These are phyloP conservation scores for Perkinsela sp. DNA, from an alignment of 208 protist species.

Conservation along the genomic window DNA sequence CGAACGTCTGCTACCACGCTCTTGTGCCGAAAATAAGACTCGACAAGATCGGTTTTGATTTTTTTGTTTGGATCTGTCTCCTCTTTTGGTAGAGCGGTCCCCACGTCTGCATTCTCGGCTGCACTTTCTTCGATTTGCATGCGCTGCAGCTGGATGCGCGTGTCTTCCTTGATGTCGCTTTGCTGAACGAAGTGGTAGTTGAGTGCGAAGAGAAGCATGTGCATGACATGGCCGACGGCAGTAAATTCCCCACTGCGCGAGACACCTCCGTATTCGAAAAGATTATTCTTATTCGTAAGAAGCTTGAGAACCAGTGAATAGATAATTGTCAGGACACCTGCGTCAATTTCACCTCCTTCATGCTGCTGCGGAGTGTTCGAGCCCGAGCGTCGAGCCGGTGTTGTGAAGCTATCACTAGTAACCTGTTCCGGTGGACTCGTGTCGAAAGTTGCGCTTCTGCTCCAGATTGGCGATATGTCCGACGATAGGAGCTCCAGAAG, in stretches of 20 bases:
- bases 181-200: not conserved
- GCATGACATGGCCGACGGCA: not conserved
- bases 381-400: too few species aligned
- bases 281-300: not conserved
- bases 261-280: not conserved
- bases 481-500: not conserved
- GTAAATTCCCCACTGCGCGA: not conserved
- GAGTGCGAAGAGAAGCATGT: not conserved
- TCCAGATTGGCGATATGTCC: not conserved
- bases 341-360: not conserved
- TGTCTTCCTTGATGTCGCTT: not conserved
- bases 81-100: not conserved
- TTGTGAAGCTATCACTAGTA: too few species aligned
- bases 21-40: not conserved
- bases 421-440: not conserved
- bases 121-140: not conserved
- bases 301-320: not conserved
- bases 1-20: not conserved
- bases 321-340: not conserved
- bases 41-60: not conserved
- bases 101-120: not conserved
- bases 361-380: not conserved
- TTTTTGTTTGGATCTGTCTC: not conserved
- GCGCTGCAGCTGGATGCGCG: too few species aligned
- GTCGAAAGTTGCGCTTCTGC: not conserved